Base-by-base conservation (phyloP, 225 moss, liverwort and hornwort species). In the Pleurozium schreberi region DNA sequence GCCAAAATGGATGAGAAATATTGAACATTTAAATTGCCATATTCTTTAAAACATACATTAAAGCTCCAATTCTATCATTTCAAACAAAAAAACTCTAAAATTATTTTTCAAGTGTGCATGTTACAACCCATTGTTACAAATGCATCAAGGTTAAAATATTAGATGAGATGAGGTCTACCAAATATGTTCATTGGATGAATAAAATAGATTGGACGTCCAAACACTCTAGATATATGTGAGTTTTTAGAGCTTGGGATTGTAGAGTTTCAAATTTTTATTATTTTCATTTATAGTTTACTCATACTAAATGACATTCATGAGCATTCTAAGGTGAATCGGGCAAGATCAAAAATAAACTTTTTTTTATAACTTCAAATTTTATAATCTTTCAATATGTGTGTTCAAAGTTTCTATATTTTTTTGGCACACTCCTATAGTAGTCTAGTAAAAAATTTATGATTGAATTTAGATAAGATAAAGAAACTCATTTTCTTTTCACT, bases 121-220 rank as follows among this genome's bases (percentile, higher is more conserved):
- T 50, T 34, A 21, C 5, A 75, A 21, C 0, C 4, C 0, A 0
- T 14, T 22, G 1, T 22, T 14, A 76, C 0, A 0, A 76, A 52
- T 52, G 34, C 22, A 76, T 52, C 0, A 7, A 0, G 2, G 13
- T 34, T 50, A 21, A 15, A 2, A 22, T 23, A 23, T 76, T 9
- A 1, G 4, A 4, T 53, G 15, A 53, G 1, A 36, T 36, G 9
- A 22, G 1, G 34, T 52, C 22, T 52, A 22, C 0, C 0, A 0
- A 30, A 19, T 5, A 50, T 34, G 8, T 21, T 21, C 13, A 34
- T 52, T 1, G 1, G 3, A 76, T 52, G 21, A 13, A 34, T 21
- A 34, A 13, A 75, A 5, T 50, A 52, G 2, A 76, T 23, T 23
- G 23, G 8, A 36, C 0, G 0, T 14, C 6, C 14, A 36, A 76